These are phyloP conservation scores for Barnettozyma siamensis DNA, from an alignment of 805 yeast species.

Conservation along the genomic window DNA sequence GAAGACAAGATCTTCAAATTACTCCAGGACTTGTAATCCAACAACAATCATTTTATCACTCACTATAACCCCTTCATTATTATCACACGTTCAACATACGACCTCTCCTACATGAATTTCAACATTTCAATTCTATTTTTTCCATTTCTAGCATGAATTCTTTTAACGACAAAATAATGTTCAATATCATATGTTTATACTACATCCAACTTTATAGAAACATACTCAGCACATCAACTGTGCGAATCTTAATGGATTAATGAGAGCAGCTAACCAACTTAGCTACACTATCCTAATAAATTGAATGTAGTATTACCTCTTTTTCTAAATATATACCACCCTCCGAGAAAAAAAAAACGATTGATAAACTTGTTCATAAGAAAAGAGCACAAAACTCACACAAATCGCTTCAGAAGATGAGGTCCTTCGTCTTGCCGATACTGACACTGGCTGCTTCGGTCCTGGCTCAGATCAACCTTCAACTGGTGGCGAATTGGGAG, in stretches of 20 bases:
- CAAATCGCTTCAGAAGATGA: not conserved
- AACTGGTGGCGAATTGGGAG: slow-evolving; percentile 24
- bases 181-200: not conserved
- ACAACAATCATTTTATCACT: not conserved
- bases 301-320: no score
- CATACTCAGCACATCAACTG: slow-evolving; percentile 4
- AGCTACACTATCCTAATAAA: slow-evolving; percentile 2
- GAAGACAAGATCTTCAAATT: slow-evolving; percentile 52
- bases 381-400: no score
- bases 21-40: slow-evolving; percentile 31
- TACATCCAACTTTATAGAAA: slow-evolving; percentile 1
- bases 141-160: slow-evolving; percentile 1
- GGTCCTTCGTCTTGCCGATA: not conserved
- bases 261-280: slow-evolving; percentile 1
- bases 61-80: no score
- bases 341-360: no score
- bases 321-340: no score
- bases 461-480: slow-evolving; percentile 17
- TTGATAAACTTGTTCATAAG: not conserved
- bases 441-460: not conserved
- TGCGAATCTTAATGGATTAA: slow-evolving; percentile 1
- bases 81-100: not conserved
- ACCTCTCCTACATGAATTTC: not conserved
- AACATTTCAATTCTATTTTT: slow-evolving; percentile 6
- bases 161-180: slow-evolving; percentile 3